Evolutionary conservation across 1,284 basidiomycete genomes (phyloP).

Genomic region (Sanghuangporus sanghuang): DNA sequence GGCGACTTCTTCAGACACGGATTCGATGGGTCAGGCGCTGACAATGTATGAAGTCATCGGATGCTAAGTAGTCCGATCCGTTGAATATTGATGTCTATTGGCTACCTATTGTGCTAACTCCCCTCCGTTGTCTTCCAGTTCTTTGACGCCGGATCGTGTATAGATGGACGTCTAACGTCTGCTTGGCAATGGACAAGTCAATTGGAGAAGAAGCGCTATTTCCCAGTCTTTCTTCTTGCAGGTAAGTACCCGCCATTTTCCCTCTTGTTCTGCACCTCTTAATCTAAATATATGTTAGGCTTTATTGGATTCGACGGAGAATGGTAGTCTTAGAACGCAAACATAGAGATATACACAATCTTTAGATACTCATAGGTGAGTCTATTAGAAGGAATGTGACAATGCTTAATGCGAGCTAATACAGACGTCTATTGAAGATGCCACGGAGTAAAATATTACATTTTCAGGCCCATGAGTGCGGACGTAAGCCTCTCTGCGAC

Average conservation of each 20-base stretch:
- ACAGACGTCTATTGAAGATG: not conserved
- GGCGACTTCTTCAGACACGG: constrained; percentile 79
- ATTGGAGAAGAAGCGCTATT: constrained; percentile 78
- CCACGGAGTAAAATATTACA: constrained; percentile 25
- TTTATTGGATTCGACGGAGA: constrained; percentile 82
- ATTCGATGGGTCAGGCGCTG: constrained; percentile 75
- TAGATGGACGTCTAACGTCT: constrained; percentile 66
- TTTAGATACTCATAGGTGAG: not conserved
- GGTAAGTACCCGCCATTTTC: constrained; percentile 40
- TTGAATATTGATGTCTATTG: not conserved
- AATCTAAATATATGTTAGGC: constrained; percentile 33
- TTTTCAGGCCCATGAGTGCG: constrained; percentile 60
- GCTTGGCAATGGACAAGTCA: constrained; percentile 84
- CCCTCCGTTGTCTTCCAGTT: constrained; percentile 13
- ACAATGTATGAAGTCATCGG: constrained; percentile 13
- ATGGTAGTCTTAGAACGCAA: constrained; percentile 42
- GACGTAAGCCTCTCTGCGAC: constrained; percentile 70
- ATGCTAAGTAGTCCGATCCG: not conserved
- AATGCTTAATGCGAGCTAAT: not conserved
- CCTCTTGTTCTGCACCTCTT: not conserved
- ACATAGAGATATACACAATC: not conserved
- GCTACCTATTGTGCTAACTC: not conserved
- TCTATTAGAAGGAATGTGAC: not conserved
- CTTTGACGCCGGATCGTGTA: constrained; percentile 37
- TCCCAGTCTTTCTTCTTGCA: constrained; percentile 69